Evolutionary conservation across 352 stramenopile genomes (phyloP), one percentile per base, ranked within the genome.

Genomic region (Globisporangium carolinianum): DNA sequence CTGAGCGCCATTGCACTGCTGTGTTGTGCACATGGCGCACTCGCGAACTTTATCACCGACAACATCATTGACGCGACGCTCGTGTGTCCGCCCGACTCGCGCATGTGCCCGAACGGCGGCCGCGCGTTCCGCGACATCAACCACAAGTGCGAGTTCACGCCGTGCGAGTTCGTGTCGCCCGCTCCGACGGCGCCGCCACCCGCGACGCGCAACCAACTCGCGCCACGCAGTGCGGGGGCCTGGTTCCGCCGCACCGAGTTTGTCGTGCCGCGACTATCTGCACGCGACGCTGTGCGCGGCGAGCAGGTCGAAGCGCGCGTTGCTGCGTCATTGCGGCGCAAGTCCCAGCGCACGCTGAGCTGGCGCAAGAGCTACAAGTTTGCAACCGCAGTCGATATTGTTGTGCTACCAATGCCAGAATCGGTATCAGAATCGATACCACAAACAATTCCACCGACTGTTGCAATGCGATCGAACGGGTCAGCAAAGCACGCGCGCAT

Each of bases 211-310:
- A 56, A 64, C 5, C 64, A 58, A 14, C 62, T 66, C 35, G 63
- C 52, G 38, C 35, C 12, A 3, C 14, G 17, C 10, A 65, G 65
- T 35, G 47, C 55, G 11, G 41, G 64, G 1, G 11, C 5, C 5
- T 85, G 75, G 75, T 77, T 79, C 61, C 57, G 61, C 4, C 58
- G 63, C 15, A 47, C 62, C 15, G 73, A 85, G 43, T 85, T 85
- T 51, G 47, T 71, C 10, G 61, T 80, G 3, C 69, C 72, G 8
- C 53, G 46, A 2, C 12, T 77, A 1, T 12, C 51, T 6, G 62
- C 64, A 17, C 35, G 56, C 3, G 65, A 72, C 2, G 47, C 76
- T 0, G 51, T 45, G 39, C 61, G 62, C 12, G 71, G 71, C 3
- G 67, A 64, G 15, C 41, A 36, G 3, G 12, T 72, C 36, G 46